Conservation (phyloP, 768 basidiomycete species). For the Rhizopogon vinicolor region DNA sequence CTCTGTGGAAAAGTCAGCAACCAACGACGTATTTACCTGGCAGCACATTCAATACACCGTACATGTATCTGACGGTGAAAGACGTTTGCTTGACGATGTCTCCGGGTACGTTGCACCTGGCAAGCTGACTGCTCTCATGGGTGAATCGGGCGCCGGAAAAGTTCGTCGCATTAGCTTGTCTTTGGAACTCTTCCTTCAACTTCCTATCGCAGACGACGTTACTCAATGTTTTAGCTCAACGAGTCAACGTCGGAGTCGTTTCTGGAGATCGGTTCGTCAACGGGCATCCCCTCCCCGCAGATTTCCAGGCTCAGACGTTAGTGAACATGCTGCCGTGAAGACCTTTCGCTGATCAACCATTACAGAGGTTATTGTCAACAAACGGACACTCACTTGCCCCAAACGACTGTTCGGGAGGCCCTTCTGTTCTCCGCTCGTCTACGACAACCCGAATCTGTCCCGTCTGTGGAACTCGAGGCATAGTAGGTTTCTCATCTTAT, state of each 20-base stretch:
- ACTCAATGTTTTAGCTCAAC: slow-evolving; percentile 52
- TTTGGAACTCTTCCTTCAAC: background rate
- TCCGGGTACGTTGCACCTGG: slow-evolving; percentile 49
- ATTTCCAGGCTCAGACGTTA: slow-evolving; percentile 61
- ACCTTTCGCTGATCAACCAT: background rate
- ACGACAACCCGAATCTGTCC: slow-evolving; percentile 65
- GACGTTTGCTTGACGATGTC: slow-evolving; percentile 40
- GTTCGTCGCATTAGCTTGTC: slow-evolving; percentile 4
- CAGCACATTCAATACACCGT: slow-evolving; percentile 64
- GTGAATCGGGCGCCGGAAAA: slow-evolving; percentile 31
- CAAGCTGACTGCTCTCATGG: slow-evolving; percentile 49
- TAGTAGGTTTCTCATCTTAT: slow-evolving; percentile 46
- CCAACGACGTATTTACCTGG: slow-evolving; percentile 75
- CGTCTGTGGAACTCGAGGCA: slow-evolving; percentile 67
- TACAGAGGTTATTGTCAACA: slow-evolving; percentile 79
- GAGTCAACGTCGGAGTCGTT: slow-evolving; percentile 42
- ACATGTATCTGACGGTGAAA: slow-evolving; percentile 32
- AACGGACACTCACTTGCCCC: slow-evolving; percentile 73
- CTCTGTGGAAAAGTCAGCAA: slow-evolving; percentile 24
- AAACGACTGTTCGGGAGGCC: slow-evolving; percentile 77
- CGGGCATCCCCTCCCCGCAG: slow-evolving; percentile 43
- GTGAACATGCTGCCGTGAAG: slow-evolving; percentile 2
- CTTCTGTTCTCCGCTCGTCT: slow-evolving; percentile 75
- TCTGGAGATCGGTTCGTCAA: slow-evolving; percentile 52
- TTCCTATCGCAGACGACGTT: slow-evolving; percentile 44